Base-by-base conservation (phyloP, 768 basidiomycete genomes). In the Podaxis pistillaris region DNA sequence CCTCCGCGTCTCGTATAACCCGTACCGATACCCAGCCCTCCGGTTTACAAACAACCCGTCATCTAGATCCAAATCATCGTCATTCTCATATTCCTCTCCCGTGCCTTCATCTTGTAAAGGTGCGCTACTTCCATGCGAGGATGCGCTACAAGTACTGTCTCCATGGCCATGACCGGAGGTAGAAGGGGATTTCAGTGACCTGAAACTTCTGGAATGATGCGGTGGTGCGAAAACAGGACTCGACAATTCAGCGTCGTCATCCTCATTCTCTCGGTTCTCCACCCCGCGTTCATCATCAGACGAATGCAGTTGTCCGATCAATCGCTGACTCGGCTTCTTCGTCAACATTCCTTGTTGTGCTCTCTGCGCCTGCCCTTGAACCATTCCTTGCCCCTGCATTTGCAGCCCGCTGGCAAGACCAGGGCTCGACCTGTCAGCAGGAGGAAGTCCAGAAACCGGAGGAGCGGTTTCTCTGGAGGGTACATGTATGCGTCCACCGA, bases 1-100 rank as follows among this genome's bases (percentile, higher is more conserved):
- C 2, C 24, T 56, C 15, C 30, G 13, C 30, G 28, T 41, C 12
- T 47, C 52, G 28, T 44, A 51, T 5, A 46, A 53, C 46, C 67
- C 67, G 64, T 66, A 68, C 15, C 65, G 54, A 63, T 68, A 66
- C 3, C 63, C 54, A 8, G 58, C 37, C 58, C 65, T 61, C 30
- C 56, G 49, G 5, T 33, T 22, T 30, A 53, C 41, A 28, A 58
- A 44, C 15, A 56, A 24, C 13, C 58, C 67, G 13, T 57, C 24
- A 30, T 62, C 55, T 19, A 62, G 50, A 26, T 67, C 64, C 1
- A 56, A 60, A 62, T 67, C 67, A 2, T 52, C 56, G 26, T 65
- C 67, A 53, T 63, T 55, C 6, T 60, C 56, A 7, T 46, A 53
- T 24, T 60, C 55, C 6, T 49, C 60, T 37, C 33, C 51, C 1